Evolutionary conservation across 1,284 basidiomycete genomes (phyloP).

Genomic region (Marasmius fiardii): DNA sequence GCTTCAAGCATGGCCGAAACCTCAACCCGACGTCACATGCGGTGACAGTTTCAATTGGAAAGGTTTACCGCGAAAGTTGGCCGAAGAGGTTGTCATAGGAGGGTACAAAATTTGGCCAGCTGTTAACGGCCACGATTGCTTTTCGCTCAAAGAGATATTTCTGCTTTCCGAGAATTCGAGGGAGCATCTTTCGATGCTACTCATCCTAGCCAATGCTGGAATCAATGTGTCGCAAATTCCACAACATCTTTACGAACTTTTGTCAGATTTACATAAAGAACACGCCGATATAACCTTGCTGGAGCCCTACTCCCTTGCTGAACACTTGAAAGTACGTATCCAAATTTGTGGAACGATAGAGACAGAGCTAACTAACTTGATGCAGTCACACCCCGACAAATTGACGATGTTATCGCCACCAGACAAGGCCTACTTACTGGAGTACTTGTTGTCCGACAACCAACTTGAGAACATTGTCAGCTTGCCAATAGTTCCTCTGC

Average conservation of each 20-base stretch:
- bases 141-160: not conserved
- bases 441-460: constrained; percentile 30
- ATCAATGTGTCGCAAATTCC: not conserved
- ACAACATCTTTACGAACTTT: not conserved
- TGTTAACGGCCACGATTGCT: constrained; percentile 4
- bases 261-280: not conserved
- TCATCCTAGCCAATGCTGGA: not conserved
- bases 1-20: constrained; percentile 35
- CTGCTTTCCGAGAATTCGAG: not conserved
- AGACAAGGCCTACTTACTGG: constrained; percentile 21
- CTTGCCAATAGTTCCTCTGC: constrained; percentile 30
- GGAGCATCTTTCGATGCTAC: not conserved
- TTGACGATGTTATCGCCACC: not conserved
- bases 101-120: constrained; percentile 31
- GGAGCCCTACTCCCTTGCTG: not conserved
- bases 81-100: constrained; percentile 18
- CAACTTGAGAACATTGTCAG: constrained; percentile 27
- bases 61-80: constrained; percentile 23
- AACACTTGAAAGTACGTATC: not conserved
- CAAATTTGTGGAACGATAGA: too few relatives aligned
- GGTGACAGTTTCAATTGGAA: constrained; percentile 37
- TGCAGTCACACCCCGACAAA: not conserved
- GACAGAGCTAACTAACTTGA: not conserved
- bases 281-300: not conserved
- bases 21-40: constrained; percentile 23